A percentile compares a stretch with the other conserved stretches of the same genome.
Evolutionary conservation across 2,329 filamentous ascomycete genomes (phyloP).

Genomic region (Colletotrichum tropicicola): DNA sequence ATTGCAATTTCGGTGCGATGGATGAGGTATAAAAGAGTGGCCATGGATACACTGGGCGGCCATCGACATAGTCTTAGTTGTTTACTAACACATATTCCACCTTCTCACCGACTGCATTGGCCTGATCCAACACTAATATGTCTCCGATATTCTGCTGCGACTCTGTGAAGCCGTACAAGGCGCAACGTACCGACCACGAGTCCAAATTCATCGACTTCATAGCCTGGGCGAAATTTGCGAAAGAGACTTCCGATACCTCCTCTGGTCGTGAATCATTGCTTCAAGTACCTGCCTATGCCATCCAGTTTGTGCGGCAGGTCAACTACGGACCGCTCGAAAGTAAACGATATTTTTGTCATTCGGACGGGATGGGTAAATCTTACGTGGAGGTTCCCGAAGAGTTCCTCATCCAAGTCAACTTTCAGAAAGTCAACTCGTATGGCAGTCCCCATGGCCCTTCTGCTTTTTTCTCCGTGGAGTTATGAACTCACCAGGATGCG

Average conservation of each 20-base stretch:
- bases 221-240: conserved; percentile 42
- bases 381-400: conserved; percentile 47
- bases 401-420: conserved; percentile 50
- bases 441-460: conserved; percentile 15
- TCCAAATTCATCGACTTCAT: conserved; percentile 37
- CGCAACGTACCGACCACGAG: conserved; percentile 35
- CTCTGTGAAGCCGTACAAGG: conserved; percentile 34
- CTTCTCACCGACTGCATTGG: too few relatives aligned
- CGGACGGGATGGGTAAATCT: background rate
- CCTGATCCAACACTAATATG: conserved; percentile 26
- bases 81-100: too few relatives aligned
- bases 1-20: too few relatives aligned
- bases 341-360: conserved; percentile 50
- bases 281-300: conserved; percentile 34
- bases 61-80: too few relatives aligned
- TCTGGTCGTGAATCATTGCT: conserved; percentile 1
- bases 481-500: background rate
- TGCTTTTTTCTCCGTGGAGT: background rate
- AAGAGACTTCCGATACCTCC: conserved; percentile 13
- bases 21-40: too few relatives aligned
- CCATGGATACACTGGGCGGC: too few relatives aligned
- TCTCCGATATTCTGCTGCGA: conserved; percentile 38
- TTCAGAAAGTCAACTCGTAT: conserved; percentile 54
- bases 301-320: conserved; percentile 54
- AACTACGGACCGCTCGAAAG: conserved; percentile 54